Evolutionary conservation across 2,329 filamentous ascomycete genomes (phyloP), one percentile per base, ranked within the genome.

Genomic region (Curvularia verruculosa): DNA sequence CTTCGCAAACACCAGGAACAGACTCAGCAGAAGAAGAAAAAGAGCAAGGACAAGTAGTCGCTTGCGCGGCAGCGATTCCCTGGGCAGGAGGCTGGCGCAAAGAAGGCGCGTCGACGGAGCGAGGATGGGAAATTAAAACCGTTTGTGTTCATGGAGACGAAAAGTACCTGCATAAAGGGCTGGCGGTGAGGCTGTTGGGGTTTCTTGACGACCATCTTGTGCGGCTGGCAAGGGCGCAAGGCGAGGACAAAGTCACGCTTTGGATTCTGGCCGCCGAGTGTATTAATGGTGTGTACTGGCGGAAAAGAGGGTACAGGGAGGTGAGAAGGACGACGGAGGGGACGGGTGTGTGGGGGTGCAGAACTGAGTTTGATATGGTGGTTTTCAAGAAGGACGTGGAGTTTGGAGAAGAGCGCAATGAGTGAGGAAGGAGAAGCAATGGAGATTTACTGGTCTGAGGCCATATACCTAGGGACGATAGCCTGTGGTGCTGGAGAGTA

Each of bases 111-210:
- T 48, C 29, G 0, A 44, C 24, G 1, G 69, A 72, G 49, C 28
- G 50, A 9, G 70, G 70, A 0, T 73, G 65, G 66, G 70, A 73
- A 29, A 58, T 71, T 8, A 72, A 72, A 26, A 61, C 61, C 1
- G 65, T 73, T 0, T 66, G 61, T 41, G 69, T 72, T 0, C 56
- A 67, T 39, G 64, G 57, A 0, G 60, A 63, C 21, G 31, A 3
- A 34, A 34, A 34, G 31, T 73, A 70, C 39, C 18, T 62, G 18
- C 64, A 47, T 1, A 59, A 49, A 2, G 70, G 70, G 0, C 56
- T 72, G 4, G 68, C 69, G 1, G 47, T 65, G 2, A 49, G 49
- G 5, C 3, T 70, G 0, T 49, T 67, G 8, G 13, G 9, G 1
- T 54, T 56, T 8, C 29, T 72, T 1, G 60, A 69, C 24, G 19